Evolutionary conservation across 495 filamentous ascomycete genomes (phyloP), one percentile per base, ranked within the genome.

Genomic region (Lepidopterella palustris): DNA sequence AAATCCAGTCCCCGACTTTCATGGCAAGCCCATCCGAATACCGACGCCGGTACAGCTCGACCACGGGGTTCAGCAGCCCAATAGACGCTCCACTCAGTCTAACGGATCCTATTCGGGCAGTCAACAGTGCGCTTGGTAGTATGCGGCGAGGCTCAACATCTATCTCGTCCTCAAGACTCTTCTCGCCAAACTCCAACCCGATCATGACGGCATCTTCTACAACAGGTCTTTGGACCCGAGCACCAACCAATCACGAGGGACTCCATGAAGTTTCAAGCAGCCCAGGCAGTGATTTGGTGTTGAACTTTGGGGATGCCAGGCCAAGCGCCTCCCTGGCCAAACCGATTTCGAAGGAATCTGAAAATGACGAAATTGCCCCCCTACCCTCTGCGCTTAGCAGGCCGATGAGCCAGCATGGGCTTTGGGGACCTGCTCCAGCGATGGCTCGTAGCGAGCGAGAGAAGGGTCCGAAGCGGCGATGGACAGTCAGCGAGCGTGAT

Each of bases 241-340:
- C 39, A 26, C 64, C 59, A 18, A 25, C 57, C 27, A 25, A 27
- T 4, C 11, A 50, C 0, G 57, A 66, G 2, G 63, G 68, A 5
- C 64, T 72, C 5, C 57, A 67, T 5, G 66, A 58, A 9, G 50
- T 49, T 1, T 15, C 53, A 27, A n/a, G 40, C 20, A 65, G 64
- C 27, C 67, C 65, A 66, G 39, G 78, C 28, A 69, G 74, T 28
- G 70, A 76, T 47, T 74, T 81, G 65, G 58, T 79, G 6, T 60
- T 78, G 4, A 78, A 79, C 58, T 79, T 80, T 53, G 51, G 53
- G 23, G 53, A 56, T 11, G 20, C 20, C 24, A 58, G 5, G 25
- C 49, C 48, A 51, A 42, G 6, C 13, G 20, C 20, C 15, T 32
- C 18, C 9, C 24, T 31, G 50, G 53, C 57, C 24, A 52, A n/a